Evolutionary conservation across 2,329 filamentous ascomycete genomes (phyloP).

Genomic region (Sphaerulina musiva): DNA sequence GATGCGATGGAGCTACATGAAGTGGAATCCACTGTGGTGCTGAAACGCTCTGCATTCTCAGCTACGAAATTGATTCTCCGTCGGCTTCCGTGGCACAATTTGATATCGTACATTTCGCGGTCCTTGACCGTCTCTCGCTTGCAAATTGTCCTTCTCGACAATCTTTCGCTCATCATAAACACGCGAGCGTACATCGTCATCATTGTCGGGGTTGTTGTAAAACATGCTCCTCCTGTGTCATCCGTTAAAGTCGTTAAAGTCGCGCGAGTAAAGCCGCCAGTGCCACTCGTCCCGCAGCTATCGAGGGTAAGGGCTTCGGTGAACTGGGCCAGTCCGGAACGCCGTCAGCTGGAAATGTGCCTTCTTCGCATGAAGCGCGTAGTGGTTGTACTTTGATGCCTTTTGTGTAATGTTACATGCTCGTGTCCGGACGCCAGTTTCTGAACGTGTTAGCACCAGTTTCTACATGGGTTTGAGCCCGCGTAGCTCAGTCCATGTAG

Average conservation of each 20-base stretch:
- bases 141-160: neutral
- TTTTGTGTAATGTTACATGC: neutral
- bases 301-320: neutral
- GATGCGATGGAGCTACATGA: neutral
- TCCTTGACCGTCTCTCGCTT: neutral
- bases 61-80: neutral
- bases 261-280: neutral
- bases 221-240: neutral
- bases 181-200: conserved; percentile 1
- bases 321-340: neutral
- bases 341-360: neutral
- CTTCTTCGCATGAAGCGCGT: neutral
- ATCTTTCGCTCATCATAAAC: neutral
- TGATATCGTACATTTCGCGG: conserved; percentile 5
- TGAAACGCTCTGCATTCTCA: neutral
- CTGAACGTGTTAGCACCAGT: neutral
- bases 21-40: neutral
- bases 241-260: conserved; percentile 6
- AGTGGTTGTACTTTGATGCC: neutral
- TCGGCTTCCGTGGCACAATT: neutral
- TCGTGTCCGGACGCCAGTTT: neutral
- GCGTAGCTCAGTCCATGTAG: conserved; percentile 64
- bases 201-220: neutral
- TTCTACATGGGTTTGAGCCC: conserved; percentile 36
- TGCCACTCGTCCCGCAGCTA: neutral